These are phyloP conservation scores for Blastocystis sp. DNA, from an alignment of 352 stramenopile species.

Conservation along the genomic window DNA sequence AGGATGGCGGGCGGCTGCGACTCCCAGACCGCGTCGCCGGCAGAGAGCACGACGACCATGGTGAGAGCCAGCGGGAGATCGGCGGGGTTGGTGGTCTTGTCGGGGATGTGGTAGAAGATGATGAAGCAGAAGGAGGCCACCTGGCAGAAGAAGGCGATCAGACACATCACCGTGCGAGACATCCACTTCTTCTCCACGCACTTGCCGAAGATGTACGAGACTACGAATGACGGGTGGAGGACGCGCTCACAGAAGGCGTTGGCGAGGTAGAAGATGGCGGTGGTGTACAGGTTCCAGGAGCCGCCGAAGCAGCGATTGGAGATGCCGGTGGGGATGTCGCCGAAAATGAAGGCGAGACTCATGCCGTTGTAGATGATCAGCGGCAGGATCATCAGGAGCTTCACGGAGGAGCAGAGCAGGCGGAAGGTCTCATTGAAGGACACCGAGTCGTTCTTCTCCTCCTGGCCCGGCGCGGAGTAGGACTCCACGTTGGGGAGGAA, in stretches of 20 bases:
- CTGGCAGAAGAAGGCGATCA: slow-evolving; percentile 63
- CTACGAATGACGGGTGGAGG: background rate
- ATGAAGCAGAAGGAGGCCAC: slow-evolving; percentile 65
- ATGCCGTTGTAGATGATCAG: slow-evolving; percentile 71
- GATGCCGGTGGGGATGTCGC: slow-evolving; percentile 62
- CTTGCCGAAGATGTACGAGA: slow-evolving; percentile 57
- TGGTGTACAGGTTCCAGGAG: slow-evolving; percentile 43
- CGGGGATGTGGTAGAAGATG: slow-evolving; percentile 62
- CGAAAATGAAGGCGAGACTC: slow-evolving; percentile 70
- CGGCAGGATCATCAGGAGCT: slow-evolving; percentile 67
- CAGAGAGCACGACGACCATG: slow-evolving; percentile 52
- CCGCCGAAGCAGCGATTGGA: slow-evolving; percentile 30
- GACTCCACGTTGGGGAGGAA: slow-evolving; percentile 28
- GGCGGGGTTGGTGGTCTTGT: slow-evolving; percentile 31
- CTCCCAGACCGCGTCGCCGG: slow-evolving; percentile 70
- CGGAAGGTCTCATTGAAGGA: slow-evolving; percentile 51
- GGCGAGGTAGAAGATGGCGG: slow-evolving; percentile 67
- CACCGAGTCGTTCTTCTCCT: slow-evolving; percentile 19
- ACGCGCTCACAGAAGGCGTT: slow-evolving; percentile 55
- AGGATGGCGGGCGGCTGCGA: slow-evolving; percentile 70
- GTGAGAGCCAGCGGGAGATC: slow-evolving; percentile 36
- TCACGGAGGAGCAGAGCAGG: slow-evolving; percentile 7
- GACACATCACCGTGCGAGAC: slow-evolving; percentile 49
- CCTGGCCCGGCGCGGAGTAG: background rate
- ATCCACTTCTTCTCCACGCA: slow-evolving; percentile 69